Evolutionary conservation across 2,329 filamentous ascomycete genomes (phyloP), one percentile per base, ranked within the genome.

Genomic region (Penicillium sp.): DNA sequence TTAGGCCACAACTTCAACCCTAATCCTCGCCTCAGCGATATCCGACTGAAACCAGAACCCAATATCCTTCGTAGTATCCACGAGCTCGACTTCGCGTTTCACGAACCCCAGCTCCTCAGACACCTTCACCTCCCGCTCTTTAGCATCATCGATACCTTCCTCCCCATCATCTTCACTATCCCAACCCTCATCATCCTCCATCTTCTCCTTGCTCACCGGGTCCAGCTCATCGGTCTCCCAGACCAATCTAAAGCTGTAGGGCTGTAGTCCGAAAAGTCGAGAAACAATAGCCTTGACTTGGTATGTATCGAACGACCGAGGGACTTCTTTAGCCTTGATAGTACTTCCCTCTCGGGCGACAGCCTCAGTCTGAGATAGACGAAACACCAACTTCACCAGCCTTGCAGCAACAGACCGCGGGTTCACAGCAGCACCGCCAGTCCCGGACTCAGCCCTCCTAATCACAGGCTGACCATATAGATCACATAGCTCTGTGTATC

Each of bases 221-320:
- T 95, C 88, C 81, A 85, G 88, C 67, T 96, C 90, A 19, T 88
- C 87, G 8, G 89, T 95, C 71, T 95, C 88, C 85, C 88, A 95
- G 1, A 93, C 72, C 43, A 97, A 67, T 34, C 75, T 77, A 53
- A 91, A 71, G 35, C 71, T 70, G 54, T 88, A 74, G 0, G 88
- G 85, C 41, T 76, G 69, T 10, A 86, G 58, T 1, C 70, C 74
- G 61, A 94, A 88, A n/a, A 84, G 66, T 56, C 79, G 83, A 0
- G 83, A 85, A 0, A 88, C 84, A 8, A 94, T 75, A 0, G 87
- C 86, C 63, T 93, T 86, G 15, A 95, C 79, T 3, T 82, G 78
- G 61, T 96, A 97, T 6, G 90, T 81, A 58, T 90, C 85, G 61
- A 86, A 84, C 0, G 83, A 82, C 60, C 81, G 85, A 0, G 91